Evolutionary conservation across 202 grass and related monocot genomes (phyloP), one percentile per base, ranked within the genome.

Genomic region (Setaria viridis): DNA sequence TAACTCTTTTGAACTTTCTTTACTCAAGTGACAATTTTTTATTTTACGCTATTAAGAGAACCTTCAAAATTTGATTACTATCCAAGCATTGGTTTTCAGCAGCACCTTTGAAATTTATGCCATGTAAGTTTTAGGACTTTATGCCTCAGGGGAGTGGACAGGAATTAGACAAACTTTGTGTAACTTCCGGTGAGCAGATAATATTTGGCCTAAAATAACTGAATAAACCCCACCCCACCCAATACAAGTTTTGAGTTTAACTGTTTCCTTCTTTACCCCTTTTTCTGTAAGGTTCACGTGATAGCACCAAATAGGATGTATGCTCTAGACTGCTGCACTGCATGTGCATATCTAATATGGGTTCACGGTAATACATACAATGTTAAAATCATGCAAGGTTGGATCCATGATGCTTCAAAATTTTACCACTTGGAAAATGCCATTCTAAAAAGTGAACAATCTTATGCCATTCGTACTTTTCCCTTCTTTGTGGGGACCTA

Each of bases 221-320:
- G 14, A 74, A 49, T 72, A 9, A 47, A 9, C 43, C 43, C 9
- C 43, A 50, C 13, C 17, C 51, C 19, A 4, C 10, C 17, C 14
- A 74, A 74, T 74, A 39, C 20, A 33, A 33, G 48, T 51, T 62
- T 30, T 19, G 70, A 34, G 25, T 73, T 73, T 33, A 10, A 34
- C 70, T 21, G 2, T 48, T 39, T 37, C 5, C 17, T 41, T 41
- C 19, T 41, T 58, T 30, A 62, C 21, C n/a, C n/a, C 58, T 62
- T 30, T 58, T 42, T 76, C 5, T 76, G 16, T 53, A 43, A 6
- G 37, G 15, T 88, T 72, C 34, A 83, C 41, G 55, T 39, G 56
- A 46, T 65, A 66, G 39, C 41, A 79, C 48, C 9, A 84, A 21
- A 79, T 84, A 83, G 7, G 73, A 73, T 57, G 47, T 47, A 70